Conservation (phyloP, 129 eudicot species). For the carrot (Daucus carota) region DH1_v3.0 NC_030384.2:32731501-32732000, state of each 20-base stretch:
- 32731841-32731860: conserved; percentile 64
- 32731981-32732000: not conserved
- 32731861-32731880: conserved; percentile 74
- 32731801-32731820: conserved; percentile 30
- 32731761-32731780: not conserved
- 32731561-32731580: too few species aligned
- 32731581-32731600: too few species aligned
- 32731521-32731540: too few species aligned
- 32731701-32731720: not conserved
- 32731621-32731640: not conserved
- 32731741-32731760: not conserved
- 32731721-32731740: not conserved
- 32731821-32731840: conserved; percentile 83
- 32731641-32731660: not conserved
- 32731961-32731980: not conserved
- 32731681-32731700: not conserved
- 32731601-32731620: too few species aligned
- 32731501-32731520: too few species aligned
- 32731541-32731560: too few species aligned
- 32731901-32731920: not conserved
- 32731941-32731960: not conserved
- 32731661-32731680: not conserved
- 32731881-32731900: conserved; percentile 17
- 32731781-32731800: not conserved
- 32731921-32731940: not conserved